Evolutionary conservation across 371 early-diverging fungal genomes (phyloP), one percentile per base, ranked within the genome.

Genomic region (Chytridium lagenaria): DNA sequence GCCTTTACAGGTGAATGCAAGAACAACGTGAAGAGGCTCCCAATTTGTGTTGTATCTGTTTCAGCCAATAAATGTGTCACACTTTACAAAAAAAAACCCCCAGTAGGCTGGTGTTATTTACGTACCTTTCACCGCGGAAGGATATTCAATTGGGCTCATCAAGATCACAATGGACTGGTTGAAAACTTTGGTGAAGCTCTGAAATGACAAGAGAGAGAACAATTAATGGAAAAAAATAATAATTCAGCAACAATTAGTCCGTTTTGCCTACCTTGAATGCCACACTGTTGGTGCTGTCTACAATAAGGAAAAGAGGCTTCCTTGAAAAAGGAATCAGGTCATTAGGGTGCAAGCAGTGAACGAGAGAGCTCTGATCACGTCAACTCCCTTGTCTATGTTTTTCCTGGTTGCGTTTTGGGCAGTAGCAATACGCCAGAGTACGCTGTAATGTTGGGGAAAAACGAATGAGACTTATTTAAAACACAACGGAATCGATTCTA

Each of bases 311-410:
- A 71, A 98, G 75, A 0, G 98, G 95, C 74, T 96, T 96, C 37
- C 98, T 84, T 22, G 96, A 94, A 70, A 93, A 96, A 0, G 98
- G 97, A 0, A 95, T 77, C 7, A 98, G 84, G 69, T 98, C 98
- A 0, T 89, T 90, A 1, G 96, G 95, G 77, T 95, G 93, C 34
- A 97, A 80, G 34, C 93, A 90, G 79, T 95, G 89, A 55, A 86
- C 81, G 36, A 86, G 51, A 2, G 82, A 68, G 26, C 73, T 73
- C 44, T 80, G 77, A 23, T 77, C 77, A 22, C 70, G n/a, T n/a
- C 67, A 7, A 75, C 81, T 5, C 68, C 59, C 57, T 80, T 80
- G 28, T 83, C 81, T 1, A 71, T 59, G 57, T 77, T 63, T 79
- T 87, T 74, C 63, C 81, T 70, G 57, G 81, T 50, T 76, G 71